A percentile compares a stretch with the other conserved stretches of the same genome.
Evolutionary conservation across 73 alveolate species (phyloP).

Genomic region (Loxodes magnus): DNA sequence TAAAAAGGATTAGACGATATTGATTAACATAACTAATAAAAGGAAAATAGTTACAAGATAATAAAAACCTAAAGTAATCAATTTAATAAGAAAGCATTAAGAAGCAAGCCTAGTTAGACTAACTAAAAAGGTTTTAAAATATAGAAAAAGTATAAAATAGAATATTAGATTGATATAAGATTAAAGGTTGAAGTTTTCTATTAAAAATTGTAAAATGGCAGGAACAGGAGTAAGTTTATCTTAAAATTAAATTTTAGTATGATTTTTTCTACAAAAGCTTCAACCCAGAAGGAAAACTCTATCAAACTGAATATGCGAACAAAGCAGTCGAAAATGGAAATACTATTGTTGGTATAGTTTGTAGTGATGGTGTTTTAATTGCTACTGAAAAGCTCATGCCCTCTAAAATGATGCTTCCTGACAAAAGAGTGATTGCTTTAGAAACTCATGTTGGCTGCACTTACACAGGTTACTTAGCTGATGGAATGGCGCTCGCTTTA

Average conservation of each 20-base stretch:
- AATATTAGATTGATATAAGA: too few relatives aligned
- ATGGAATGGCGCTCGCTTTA: conserved; percentile 66
- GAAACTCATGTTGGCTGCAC: conserved; percentile 55
- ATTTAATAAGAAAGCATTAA: too few relatives aligned
- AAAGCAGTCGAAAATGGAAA: conserved; percentile 83
- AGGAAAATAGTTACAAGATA: too few relatives aligned
- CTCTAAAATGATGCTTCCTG: conserved; percentile 67
- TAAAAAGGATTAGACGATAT: too few relatives aligned
- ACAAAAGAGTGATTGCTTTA: conserved; percentile 66
- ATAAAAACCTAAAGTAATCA: too few relatives aligned
- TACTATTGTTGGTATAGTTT: conserved; percentile 73
- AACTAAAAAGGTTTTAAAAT: too few relatives aligned
- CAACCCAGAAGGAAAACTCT: conserved; percentile 86
- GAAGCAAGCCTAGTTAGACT: too few relatives aligned
- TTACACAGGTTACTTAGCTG: conserved; percentile 81
- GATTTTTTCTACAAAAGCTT: conserved; percentile 61
- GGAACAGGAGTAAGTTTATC: too few relatives aligned
- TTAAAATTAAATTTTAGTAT: conserved; percentile 30
- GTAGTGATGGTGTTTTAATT: conserved; percentile 83
- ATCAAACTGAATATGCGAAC: conserved; percentile 78
- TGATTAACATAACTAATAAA: too few relatives aligned
- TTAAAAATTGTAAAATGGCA: too few relatives aligned
- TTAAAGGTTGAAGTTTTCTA: too few relatives aligned
- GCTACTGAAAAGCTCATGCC: conserved; percentile 73
- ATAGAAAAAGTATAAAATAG: too few relatives aligned